A percentile compares a stretch with the other conserved stretches of the same genome.
phyloP scores from a whole-genome alignment of 768 basidiomycete species.

The Lentinula boryana region DNA sequence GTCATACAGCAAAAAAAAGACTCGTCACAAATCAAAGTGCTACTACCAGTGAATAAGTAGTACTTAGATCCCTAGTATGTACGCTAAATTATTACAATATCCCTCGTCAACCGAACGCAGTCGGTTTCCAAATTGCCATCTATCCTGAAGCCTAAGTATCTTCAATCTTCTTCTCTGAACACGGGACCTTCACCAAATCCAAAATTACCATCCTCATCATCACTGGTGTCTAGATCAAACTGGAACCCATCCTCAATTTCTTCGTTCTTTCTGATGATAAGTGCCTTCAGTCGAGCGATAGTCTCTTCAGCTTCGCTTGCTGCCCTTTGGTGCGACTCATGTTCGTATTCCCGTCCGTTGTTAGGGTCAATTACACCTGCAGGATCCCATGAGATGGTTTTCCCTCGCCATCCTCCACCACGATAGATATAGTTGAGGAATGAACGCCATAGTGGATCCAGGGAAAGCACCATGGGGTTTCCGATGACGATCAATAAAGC shows the following conservation, averaged over 20 bases:
- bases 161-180: constrained; percentile 14
- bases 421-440: constrained; percentile 55
- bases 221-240: constrained; percentile 14
- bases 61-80: too few relatives aligned
- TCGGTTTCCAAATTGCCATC: too few relatives aligned
- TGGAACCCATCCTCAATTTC: constrained; percentile 12
- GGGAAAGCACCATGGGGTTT: constrained; percentile 49
- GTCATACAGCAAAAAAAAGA: too few relatives aligned
- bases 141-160: too few relatives aligned
- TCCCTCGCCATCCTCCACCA: constrained; percentile 51
- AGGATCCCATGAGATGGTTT: constrained; percentile 46
- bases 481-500: constrained; percentile 57
- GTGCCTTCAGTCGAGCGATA: constrained; percentile 14
- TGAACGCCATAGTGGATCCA: constrained; percentile 57
- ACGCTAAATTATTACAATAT: too few relatives aligned
- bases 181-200: constrained; percentile 10
- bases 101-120: too few relatives aligned
- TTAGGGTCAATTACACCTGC: constrained; percentile 18
- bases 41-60: too few relatives aligned
- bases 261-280: constrained; percentile 12
- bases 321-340: constrained; percentile 8
- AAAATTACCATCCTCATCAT: constrained; percentile 5
- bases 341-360: constrained; percentile 8
- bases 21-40: too few relatives aligned
- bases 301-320: constrained; percentile 16